A percentile compares a stretch with the other conserved stretches of the same genome.
phyloP scores from a whole-genome alignment of 139 green algal species.

The Edaphochlamys debaryana region DNA sequence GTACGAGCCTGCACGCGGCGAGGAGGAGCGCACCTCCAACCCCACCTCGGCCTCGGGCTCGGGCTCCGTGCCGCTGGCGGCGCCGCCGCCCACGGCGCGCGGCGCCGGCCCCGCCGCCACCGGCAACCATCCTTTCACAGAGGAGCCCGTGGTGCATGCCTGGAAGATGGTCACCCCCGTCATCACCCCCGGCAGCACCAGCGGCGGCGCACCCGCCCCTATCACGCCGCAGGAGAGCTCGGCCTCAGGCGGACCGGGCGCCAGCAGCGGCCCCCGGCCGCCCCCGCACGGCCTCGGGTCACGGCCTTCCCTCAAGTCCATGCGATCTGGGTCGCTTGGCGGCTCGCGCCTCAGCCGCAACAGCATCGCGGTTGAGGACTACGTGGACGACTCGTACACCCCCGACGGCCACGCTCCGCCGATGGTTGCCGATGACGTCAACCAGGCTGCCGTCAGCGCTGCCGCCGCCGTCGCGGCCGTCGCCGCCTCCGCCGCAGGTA shows the following conservation, averaged over 20 bases:
- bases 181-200: not conserved
- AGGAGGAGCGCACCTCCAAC: not conserved
- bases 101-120: not conserved
- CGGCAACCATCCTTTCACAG: not conserved
- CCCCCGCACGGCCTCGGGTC: not conserved
- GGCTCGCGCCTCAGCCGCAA: conserved; percentile 33
- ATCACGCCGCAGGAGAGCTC: not conserved
- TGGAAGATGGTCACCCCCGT: conserved; percentile 26
- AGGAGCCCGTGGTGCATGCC: not conserved
- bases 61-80: too few species aligned
- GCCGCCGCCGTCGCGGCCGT: not conserved
- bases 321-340: not conserved
- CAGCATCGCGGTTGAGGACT: conserved; percentile 16
- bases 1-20: too few species aligned
- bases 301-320: not conserved
- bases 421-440: not conserved
- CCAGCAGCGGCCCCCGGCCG: not conserved
- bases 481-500: not conserved
- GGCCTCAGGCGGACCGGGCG: too few species aligned
- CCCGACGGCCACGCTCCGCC: too few species aligned
- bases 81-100: not conserved
- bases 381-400: conserved; percentile 23
- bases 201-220: not conserved
- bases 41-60: too few species aligned
- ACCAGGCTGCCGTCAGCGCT: conserved; percentile 2